Evolutionary conservation across 805 yeast genomes (phyloP).

Genomic region (Sugiyamaella valdiviana): DNA sequence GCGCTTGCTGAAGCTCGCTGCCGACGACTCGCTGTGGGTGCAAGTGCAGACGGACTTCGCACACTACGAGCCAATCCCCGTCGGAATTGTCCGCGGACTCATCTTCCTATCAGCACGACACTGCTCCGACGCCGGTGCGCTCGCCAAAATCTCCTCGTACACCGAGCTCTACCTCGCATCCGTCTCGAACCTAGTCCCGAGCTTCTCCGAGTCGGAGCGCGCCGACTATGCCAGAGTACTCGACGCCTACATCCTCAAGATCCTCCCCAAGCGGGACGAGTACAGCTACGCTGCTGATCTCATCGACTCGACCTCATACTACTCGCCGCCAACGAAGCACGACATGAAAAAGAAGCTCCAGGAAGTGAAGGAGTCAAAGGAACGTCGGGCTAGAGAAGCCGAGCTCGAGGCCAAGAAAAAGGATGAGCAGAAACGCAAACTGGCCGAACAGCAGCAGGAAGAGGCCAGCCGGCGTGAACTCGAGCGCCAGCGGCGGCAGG

Average conservation of each 20-base stretch:
- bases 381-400: slow-evolving; percentile 7
- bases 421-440: slow-evolving; percentile 3
- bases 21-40: slow-evolving; percentile 3
- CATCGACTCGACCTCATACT: slow-evolving; percentile 4
- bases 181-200: neutral
- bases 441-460: slow-evolving; percentile 2
- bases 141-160: slow-evolving; percentile 1
- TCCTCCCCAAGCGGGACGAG: slow-evolving; percentile 15
- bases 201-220: neutral
- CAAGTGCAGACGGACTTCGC: slow-evolving; percentile 5
- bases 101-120: slow-evolving; percentile 4
- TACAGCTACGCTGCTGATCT: slow-evolving; percentile 19
- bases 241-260: slow-evolving; percentile 12
- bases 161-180: slow-evolving; percentile 8
- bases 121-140: neutral
- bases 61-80: neutral
- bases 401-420: slow-evolving; percentile 5
- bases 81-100: slow-evolving; percentile 6
- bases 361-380: slow-evolving; percentile 4
- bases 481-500: neutral
- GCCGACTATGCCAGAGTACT: slow-evolving; percentile 9
- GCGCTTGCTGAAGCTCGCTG: neutral
- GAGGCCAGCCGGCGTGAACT: neutral
- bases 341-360: slow-evolving; percentile 4
- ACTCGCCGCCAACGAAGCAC: slow-evolving; percentile 1